Base-by-base conservation (phyloP, 164 flowering plant species). In the Brasenia schreberi region DNA sequence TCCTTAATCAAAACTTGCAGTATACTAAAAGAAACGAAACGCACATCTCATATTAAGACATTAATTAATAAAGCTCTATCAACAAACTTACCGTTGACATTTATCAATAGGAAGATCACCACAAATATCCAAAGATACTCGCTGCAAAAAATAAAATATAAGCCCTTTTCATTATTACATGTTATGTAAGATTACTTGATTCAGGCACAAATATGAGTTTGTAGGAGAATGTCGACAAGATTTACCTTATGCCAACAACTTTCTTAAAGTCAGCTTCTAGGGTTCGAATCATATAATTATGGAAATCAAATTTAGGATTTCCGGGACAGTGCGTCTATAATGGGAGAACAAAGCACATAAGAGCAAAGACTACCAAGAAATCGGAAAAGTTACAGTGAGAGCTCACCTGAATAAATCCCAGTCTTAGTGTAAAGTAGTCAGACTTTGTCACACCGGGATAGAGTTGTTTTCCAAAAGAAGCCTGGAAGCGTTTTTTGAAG, bases 61-160 rank as follows among this genome's bases (percentile, higher is more conserved):
- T 23, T 23, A 23, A 2, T 23, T 23, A 23, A 23, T 23, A 23
- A 45, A 45, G 12, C 52, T 45, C 52, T 3, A 45, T 45, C 0
- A 11, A 45, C 52, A 45, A 70, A 10, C 81, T 76, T 81, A 87
- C 98, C 98, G 73, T 76, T 75, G 61, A 92, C 70, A 71, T 92
- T 87, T 70, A 92, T 76, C 78, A 87, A 79, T 85, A 92, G 79
- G 77, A 90, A 92, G 18, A 88, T 18, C 66, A 92, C 88, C 61
- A 88, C 88, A 75, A 92, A 90, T 42, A 87, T 72, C 95, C 95
- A 88, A 43, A 88, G 85, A 73, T 81, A 85, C 92, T 88, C 85
- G 74, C 92, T 88, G 77, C 72, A 68, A 45, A 39, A 7, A 52
- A 61, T 19, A 49, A 53, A 27, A 18, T 43, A 39, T 12, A 45